Percentiles rank a stretch among this genome's conserved stretches.
Conservation (phyloP, 257 asterid genomes). For the Galeopsis tetrahit region DNA sequence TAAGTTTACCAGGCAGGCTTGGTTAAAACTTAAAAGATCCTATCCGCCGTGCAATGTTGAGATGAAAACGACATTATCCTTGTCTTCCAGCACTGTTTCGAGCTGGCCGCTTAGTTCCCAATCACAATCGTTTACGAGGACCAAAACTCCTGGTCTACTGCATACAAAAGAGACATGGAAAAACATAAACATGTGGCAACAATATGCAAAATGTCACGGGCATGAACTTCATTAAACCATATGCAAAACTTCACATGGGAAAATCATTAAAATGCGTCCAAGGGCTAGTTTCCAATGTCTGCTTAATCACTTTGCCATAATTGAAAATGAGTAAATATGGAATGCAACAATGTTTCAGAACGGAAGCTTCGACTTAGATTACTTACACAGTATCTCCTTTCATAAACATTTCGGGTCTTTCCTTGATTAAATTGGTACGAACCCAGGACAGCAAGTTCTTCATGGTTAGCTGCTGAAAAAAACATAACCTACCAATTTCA, state of each 20-base stretch:
- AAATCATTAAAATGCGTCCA: background rate
- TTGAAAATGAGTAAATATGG: background rate
- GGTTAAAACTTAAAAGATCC: background rate
- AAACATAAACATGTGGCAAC: no score
- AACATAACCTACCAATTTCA: conserved; percentile 27
- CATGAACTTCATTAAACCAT: no score
- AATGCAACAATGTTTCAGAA: conserved; percentile 16
- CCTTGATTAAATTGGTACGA: conserved; percentile 84
- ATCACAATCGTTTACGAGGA: conserved; percentile 82
- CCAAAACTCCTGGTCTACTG: conserved; percentile 95
- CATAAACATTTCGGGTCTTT: conserved; percentile 99
- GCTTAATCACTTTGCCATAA: background rate
- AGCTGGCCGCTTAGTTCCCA: conserved; percentile 98
- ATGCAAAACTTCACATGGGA: background rate
- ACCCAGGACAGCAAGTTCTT: conserved; percentile 89
- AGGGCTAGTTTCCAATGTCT: background rate
- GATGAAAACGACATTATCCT: conserved; percentile 81
- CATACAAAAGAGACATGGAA: conserved; percentile 28
- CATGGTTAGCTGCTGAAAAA: conserved; percentile 67
- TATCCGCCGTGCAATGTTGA: conserved; percentile 95
- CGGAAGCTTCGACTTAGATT: background rate
- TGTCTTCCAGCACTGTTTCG: conserved; percentile 76
- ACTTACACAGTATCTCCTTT: conserved; percentile 98
- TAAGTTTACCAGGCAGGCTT: background rate
- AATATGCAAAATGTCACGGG: no score